phyloP scores from a whole-genome alignment of 2,329 filamentous ascomycete genomes.

The Ophiocordyceps polyrhachis-furcata region DNA sequence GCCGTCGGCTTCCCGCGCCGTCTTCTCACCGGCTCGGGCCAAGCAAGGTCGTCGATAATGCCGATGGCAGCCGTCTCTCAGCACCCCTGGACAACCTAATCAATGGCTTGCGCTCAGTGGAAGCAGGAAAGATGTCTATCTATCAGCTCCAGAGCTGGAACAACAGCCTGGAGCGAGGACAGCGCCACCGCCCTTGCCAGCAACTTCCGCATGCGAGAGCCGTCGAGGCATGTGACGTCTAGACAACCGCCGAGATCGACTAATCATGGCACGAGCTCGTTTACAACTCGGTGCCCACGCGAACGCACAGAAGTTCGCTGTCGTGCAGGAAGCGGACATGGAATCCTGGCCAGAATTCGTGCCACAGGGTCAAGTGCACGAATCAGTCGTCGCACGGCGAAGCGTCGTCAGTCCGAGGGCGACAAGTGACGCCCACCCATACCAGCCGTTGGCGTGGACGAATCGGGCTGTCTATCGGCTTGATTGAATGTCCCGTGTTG shows the following conservation, averaged over 20 bases:
- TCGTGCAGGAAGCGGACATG: conserved; percentile 32
- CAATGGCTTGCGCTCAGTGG: no score
- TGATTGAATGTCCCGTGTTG: neutral
- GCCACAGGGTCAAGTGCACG: conserved; percentile 31
- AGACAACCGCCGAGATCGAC: neutral
- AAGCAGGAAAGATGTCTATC: no score
- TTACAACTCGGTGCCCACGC: conserved; percentile 29
- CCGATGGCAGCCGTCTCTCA: neutral
- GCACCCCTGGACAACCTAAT: no score
- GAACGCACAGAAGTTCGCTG: conserved; percentile 14
- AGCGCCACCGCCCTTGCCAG: no score
- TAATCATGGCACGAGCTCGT: conserved; percentile 11
- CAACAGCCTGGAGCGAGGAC: no score
- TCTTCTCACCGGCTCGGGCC: neutral
- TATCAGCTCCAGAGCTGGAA: no score
- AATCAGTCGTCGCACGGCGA: conserved; percentile 32
- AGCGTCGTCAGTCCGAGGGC: neutral
- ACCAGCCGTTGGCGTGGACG: neutral
- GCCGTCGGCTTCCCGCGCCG: neutral
- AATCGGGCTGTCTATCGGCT: neutral
- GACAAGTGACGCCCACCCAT: no score
- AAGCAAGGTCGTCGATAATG: neutral
- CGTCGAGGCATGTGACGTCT: neutral
- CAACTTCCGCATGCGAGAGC: no score
- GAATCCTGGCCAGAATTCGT: conserved; percentile 31